Evolutionary conservation across 106 monocot genomes (phyloP).

Genomic region (Allium sativum): DNA sequence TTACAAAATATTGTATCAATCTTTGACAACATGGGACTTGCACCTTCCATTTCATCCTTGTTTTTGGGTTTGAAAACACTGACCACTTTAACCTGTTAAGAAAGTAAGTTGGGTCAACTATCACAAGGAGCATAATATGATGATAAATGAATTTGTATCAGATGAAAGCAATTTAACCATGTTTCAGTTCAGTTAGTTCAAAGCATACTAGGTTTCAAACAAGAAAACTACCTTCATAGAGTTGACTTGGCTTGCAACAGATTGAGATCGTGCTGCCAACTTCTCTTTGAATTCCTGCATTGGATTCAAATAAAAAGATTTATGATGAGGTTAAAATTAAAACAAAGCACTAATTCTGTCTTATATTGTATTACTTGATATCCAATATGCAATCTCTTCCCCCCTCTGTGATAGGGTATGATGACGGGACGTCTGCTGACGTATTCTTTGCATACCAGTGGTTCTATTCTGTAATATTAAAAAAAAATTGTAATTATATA

Average conservation of each 20-base stretch:
- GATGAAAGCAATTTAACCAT: neutral
- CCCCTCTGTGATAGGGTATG: constrained; percentile 94
- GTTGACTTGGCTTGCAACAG: constrained; percentile 35
- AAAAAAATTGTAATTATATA: too few relatives aligned
- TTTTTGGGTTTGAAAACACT: constrained; percentile 35
- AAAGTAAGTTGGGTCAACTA: neutral
- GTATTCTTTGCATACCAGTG: constrained; percentile 88
- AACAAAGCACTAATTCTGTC: neutral
- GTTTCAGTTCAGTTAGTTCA: neutral
- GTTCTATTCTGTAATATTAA: constrained; percentile 72
- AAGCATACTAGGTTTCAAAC: neutral
- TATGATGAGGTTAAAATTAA: constrained; percentile 1
- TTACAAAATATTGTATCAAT: too few relatives aligned
- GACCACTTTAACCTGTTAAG: constrained; percentile 60
- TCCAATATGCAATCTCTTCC: constrained; percentile 87
- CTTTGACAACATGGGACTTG: too few relatives aligned
- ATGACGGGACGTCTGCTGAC: constrained; percentile 69
- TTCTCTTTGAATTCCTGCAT: constrained; percentile 84
- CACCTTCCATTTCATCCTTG: constrained; percentile 47
- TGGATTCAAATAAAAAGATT: constrained; percentile 7
- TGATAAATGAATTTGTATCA: neutral
- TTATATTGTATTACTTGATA: constrained; percentile 48
- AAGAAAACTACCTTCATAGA: constrained; percentile 36
- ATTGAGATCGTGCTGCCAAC: constrained; percentile 33
- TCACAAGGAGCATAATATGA: neutral